These are phyloP conservation scores for Euphorbia pulcherrima DNA, from an alignment of 345 rosid genomes.

Conservation along the genomic window DNA sequence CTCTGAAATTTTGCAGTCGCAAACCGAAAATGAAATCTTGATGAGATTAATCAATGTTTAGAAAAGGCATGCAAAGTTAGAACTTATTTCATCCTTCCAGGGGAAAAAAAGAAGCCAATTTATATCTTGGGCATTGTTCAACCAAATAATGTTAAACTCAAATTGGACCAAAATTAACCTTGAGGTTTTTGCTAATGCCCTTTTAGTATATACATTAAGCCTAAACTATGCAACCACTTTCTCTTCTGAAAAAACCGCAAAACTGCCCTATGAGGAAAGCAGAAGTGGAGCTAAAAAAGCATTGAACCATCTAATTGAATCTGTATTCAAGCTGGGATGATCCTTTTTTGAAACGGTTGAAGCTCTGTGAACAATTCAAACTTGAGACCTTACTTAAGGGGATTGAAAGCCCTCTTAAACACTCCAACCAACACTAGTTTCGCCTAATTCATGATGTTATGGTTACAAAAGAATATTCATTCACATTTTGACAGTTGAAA, in stretches of 20 bases:
- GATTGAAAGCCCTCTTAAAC: too few species aligned
- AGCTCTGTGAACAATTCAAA: too few species aligned
- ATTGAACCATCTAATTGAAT: too few species aligned
- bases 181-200: neutral
- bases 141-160: neutral
- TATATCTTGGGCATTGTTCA: neutral
- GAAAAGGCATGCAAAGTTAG: neutral
- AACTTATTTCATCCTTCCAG: neutral
- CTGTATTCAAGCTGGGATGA: too few species aligned
- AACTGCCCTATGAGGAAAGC: neutral
- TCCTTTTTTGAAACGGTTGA: too few species aligned
- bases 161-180: neutral
- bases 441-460: neutral
- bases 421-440: too few species aligned
- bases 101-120: neutral
- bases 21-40: neutral
- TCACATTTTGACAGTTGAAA: neutral
- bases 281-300: neutral
- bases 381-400: too few species aligned
- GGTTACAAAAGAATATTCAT: neutral
- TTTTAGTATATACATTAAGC: neutral
- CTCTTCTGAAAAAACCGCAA: neutral
- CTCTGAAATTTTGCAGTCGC: conserved; percentile 42
- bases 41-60: neutral
- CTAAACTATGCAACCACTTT: neutral